These are phyloP conservation scores for Eleusine coracana DNA, from an alignment of 176 grass and related monocot species.

Conservation along the genomic window DNA sequence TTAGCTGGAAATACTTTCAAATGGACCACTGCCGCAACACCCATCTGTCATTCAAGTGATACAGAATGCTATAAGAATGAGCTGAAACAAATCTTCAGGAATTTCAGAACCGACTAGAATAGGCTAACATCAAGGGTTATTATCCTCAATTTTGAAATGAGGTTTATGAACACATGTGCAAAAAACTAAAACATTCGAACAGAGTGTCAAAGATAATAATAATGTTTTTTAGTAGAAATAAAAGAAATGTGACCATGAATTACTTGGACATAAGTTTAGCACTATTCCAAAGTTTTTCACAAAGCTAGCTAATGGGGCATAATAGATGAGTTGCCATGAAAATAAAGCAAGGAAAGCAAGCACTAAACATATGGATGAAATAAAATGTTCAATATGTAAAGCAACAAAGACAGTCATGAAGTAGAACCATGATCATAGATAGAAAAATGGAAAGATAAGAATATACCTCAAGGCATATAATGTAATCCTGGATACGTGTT, in stretches of 20 bases:
- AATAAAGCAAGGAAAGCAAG: conserved; percentile 18
- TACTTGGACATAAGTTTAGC: background rate
- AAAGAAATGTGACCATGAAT: conserved; percentile 7
- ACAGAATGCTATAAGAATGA: conserved; percentile 17
- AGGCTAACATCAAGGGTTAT: conserved; percentile 4
- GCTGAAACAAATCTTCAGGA: conserved; percentile 11
- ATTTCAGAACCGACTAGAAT: conserved; percentile 2
- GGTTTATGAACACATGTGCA: conserved; percentile 1
- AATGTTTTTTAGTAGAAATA: background rate
- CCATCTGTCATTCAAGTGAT: conserved; percentile 71
- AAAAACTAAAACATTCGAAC: background rate
- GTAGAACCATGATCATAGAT: conserved; percentile 13
- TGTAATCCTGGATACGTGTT: conserved; percentile 92
- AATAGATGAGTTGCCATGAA: conserved; percentile 29
- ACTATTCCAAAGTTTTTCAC: background rate
- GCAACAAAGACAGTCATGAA: background rate
- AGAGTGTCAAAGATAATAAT: background rate
- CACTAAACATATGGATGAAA: conserved; percentile 5
- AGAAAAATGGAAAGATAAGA: conserved; percentile 32
- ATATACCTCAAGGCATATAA: conserved; percentile 97
- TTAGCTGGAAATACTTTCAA: conserved; percentile 92
- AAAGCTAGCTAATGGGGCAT: background rate
- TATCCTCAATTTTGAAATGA: background rate
- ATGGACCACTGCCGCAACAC: conserved; percentile 87
- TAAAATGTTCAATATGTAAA: conserved; percentile 24